Evolutionary conservation across 1,284 basidiomycete species (phyloP), one percentile per base, ranked within the genome.

Genomic region (Cutaneotrichosporon cavernicola): DNA sequence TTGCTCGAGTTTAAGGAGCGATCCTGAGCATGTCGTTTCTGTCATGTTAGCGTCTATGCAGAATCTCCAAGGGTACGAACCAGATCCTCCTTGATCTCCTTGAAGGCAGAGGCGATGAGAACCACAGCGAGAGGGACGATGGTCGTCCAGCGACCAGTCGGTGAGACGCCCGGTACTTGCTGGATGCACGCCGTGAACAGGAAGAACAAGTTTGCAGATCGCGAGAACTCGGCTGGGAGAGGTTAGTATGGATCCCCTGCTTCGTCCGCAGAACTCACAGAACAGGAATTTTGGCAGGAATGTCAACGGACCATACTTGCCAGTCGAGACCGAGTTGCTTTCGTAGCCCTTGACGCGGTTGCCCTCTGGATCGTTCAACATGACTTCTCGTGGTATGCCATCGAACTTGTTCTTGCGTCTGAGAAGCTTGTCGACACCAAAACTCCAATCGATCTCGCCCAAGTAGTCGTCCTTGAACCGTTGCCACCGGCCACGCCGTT

Each of bases 141-240:
- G 21, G 97, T 99, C 1, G 97, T 99, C 80, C 90, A 99, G 61
- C 83, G 84, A 73, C 98, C 96, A 4, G 96, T 99, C 10, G 97
- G 97, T 2, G 96, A 99, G 7, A 99, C 97, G 71, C 88, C 91
- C 11, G 97, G 97, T 70, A 99, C 95, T 83, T 99, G 97, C 79
- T 99, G 96, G 62, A 99, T 98, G 80, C 88, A 91, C 31, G 94
- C 94, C 43, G 96, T 99, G 84, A 99, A 99, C 66, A 99, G 84
- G 86, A 99, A 99, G 85, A 99, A 99, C 66, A 99, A 68, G 80
- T 99, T 99, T 72, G 97, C 97, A 76, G 97, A 98, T 86, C 97
- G 96, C 89, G 83, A 67, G 62, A 70, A 71, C 58, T 73, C 74
- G 63, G 76, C 76, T 77, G 60, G 2, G 51, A 26, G 11, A 5